A percentile compares a stretch with the other conserved stretches of the same genome.
These are phyloP conservation scores for Lentinula edodes DNA, from an alignment of 768 basidiomycete species.

Conservation along the genomic window DNA sequence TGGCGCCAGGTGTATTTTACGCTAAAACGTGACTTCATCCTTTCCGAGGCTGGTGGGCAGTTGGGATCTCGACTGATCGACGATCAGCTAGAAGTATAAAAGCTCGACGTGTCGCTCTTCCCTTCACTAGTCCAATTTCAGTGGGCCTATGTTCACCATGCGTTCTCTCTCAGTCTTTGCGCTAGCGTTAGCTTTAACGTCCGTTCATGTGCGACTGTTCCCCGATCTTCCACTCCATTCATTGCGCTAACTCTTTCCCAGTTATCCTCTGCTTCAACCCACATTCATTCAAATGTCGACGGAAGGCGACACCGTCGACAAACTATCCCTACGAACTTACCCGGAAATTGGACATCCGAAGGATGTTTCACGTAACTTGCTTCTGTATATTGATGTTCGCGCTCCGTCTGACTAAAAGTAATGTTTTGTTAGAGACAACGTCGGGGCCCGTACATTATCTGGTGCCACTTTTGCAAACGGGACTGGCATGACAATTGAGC, in stretches of 20 bases:
- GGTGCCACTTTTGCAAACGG: slow-evolving; percentile 39
- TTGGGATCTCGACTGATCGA: slow-evolving; percentile 6
- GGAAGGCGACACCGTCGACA: slow-evolving; percentile 28
- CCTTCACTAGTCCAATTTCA: slow-evolving; percentile 9
- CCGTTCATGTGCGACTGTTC: slow-evolving; percentile 31
- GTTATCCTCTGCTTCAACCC: slow-evolving; percentile 20
- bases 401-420: neutral
- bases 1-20: neutral
- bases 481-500: slow-evolving; percentile 55
- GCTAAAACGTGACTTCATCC: slow-evolving; percentile 1
- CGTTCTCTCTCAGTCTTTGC: slow-evolving; percentile 23
- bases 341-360: slow-evolving; percentile 47
- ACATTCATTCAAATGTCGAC: slow-evolving; percentile 18
- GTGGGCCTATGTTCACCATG: slow-evolving; percentile 19
- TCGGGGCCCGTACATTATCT: slow-evolving; percentile 52
- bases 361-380: slow-evolving; percentile 58
- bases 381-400: neutral
- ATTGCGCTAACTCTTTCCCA: slow-evolving; percentile 7
- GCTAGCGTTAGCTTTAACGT: slow-evolving; percentile 27
- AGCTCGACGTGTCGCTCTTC: slow-evolving; percentile 11
- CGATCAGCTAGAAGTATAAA: slow-evolving; percentile 8
- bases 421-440: slow-evolving; percentile 41
- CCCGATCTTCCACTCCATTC: slow-evolving; percentile 1
- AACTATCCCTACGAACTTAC: slow-evolving; percentile 37
- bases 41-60: slow-evolving; percentile 1